phyloP scores from a whole-genome alignment of 345 rosid genomes.

The Boechera divaricarpa region DNA sequence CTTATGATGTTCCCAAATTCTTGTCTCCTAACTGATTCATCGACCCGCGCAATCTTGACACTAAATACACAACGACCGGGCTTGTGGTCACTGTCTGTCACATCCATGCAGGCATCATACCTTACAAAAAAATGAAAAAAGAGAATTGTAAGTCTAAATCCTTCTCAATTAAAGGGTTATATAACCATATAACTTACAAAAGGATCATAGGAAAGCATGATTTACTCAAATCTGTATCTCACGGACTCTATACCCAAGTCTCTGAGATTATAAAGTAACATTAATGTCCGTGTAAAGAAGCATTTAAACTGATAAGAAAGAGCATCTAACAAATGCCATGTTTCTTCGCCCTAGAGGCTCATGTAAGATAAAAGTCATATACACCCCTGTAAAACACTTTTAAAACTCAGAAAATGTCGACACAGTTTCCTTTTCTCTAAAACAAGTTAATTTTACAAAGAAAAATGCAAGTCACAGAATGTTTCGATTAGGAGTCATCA shows the following conservation, averaged over 20 bases:
- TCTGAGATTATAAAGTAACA: neutral
- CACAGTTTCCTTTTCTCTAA: neutral
- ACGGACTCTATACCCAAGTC: neutral
- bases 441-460: neutral
- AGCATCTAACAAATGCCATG: neutral
- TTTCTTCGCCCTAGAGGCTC: neutral
- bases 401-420: neutral
- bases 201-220: conserved; percentile 21
- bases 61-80: conserved; percentile 73
- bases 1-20: conserved; percentile 62
- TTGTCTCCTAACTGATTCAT: conserved; percentile 78
- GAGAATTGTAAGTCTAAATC: conserved; percentile 28
- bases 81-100: conserved; percentile 88
- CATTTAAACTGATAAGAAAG: neutral
- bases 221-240: conserved; percentile 5
- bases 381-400: neutral
- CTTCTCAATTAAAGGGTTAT: conserved; percentile 1
- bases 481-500: neutral
- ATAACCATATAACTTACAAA: neutral
- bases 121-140: conserved; percentile 34
- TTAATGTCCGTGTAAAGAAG: neutral
- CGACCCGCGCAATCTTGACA: conserved; percentile 68
- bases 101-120: conserved; percentile 85
- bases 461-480: neutral
- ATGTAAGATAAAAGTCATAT: neutral